phyloP scores from a whole-genome alignment of 2,329 filamentous ascomycete genomes.

The Diaporthe ilicicola region DNA sequence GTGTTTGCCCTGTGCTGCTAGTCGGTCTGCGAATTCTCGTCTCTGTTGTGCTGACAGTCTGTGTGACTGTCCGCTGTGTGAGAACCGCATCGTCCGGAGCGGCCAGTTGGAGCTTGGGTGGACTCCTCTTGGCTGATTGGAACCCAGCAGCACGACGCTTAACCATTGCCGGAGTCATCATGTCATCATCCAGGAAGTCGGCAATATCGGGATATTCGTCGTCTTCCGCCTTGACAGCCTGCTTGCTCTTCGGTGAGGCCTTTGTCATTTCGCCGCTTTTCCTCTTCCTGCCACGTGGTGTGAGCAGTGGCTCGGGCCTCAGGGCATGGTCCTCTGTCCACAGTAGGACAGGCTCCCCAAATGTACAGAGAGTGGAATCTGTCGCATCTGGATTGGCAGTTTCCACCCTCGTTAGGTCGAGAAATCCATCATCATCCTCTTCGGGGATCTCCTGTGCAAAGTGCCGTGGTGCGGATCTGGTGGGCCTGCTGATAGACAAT shows the following conservation, averaged over 20 bases:
- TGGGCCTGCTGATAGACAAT: slow-evolving; percentile 16
- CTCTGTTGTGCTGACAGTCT: slow-evolving; percentile 37
- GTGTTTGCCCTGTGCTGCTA: slow-evolving; percentile 10
- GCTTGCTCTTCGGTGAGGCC: slow-evolving; percentile 33
- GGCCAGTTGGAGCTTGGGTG: slow-evolving; percentile 25
- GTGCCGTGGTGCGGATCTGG: slow-evolving; percentile 30
- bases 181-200: slow-evolving; percentile 48
- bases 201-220: slow-evolving; percentile 64
- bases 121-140: slow-evolving; percentile 43
- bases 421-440: slow-evolving; percentile 42
- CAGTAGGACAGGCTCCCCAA: slow-evolving; percentile 48
- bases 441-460: slow-evolving; percentile 43
- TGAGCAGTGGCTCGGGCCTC: slow-evolving; percentile 46
- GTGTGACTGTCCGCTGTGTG: slow-evolving; percentile 36
- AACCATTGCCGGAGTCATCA: slow-evolving; percentile 37
- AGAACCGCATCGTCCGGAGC: slow-evolving; percentile 29
- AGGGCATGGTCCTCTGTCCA: slow-evolving; percentile 54
- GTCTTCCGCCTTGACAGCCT: slow-evolving; percentile 42
- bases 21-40: slow-evolving; percentile 32
- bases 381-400: slow-evolving; percentile 33
- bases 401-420: slow-evolving; percentile 51
- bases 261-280: slow-evolving; percentile 59
- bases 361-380: slow-evolving; percentile 41
- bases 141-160: slow-evolving; percentile 44
- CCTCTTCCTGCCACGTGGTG: slow-evolving; percentile 57